These are phyloP conservation scores for thale cress (Arabidopsis thaliana) DNA, from an alignment of 345 rosid species.

Conservation along the genomic window DNA sequence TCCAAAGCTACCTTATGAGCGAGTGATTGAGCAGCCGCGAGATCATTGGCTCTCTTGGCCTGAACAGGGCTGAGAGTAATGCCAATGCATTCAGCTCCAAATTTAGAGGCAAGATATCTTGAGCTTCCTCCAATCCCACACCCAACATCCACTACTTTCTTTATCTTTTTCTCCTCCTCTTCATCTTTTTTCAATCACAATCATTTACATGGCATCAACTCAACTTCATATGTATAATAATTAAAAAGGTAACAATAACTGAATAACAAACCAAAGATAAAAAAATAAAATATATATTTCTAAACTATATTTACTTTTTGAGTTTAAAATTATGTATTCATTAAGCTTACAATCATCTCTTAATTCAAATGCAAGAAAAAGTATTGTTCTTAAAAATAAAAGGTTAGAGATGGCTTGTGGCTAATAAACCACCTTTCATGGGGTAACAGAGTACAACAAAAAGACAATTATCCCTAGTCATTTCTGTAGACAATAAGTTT, in stretches of 20 bases:
- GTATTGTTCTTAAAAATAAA: background rate
- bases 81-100: slow-evolving; percentile 69
- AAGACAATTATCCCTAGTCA: background rate
- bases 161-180: slow-evolving; percentile 47
- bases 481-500: background rate
- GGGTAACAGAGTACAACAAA: background rate
- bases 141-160: slow-evolving; percentile 87
- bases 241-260: background rate
- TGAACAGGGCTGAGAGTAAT: slow-evolving; percentile 90
- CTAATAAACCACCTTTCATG: background rate
- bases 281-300: background rate
- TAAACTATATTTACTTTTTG: too few relatives aligned
- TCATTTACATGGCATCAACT: background rate
- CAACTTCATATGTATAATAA: background rate
- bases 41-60: slow-evolving; percentile 75
- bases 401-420: background rate
- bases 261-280: background rate
- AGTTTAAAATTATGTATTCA: too few relatives aligned
- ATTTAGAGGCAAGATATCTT: slow-evolving; percentile 71
- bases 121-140: slow-evolving; percentile 99
- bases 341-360: too few relatives aligned
- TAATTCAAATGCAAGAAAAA: background rate
- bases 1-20: slow-evolving; percentile 53
- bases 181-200: slow-evolving; percentile 31
- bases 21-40: slow-evolving; percentile 69